Percentiles rank a stretch among this genome's conserved stretches.
These are phyloP conservation scores for Byssoonygena ceratinophila DNA, from an alignment of 2,329 filamentous ascomycete species.

Conservation along the genomic window DNA sequence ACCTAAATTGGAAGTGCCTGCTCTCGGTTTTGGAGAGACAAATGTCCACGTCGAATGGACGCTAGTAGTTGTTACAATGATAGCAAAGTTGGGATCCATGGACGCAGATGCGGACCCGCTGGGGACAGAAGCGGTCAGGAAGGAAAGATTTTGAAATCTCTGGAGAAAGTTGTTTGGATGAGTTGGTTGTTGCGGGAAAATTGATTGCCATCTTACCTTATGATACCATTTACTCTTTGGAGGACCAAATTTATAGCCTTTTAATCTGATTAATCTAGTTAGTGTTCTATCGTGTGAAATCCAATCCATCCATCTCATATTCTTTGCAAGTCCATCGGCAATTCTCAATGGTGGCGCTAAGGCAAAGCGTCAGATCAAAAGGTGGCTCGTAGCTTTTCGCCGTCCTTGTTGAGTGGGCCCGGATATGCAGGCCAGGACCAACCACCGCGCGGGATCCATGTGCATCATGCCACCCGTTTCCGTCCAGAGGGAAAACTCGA, in stretches of 20 bases:
- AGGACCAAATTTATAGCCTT: too few species aligned
- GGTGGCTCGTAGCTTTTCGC: constrained; percentile 5
- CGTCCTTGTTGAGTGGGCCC: neutral
- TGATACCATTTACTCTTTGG: neutral
- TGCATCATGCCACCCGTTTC: neutral
- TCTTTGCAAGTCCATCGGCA: neutral
- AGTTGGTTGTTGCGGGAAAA: too few species aligned
- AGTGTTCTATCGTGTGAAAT: too few species aligned
- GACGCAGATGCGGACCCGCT: constrained; percentile 1
- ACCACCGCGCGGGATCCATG: neutral
- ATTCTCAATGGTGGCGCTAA: neutral
- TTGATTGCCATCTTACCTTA: neutral
- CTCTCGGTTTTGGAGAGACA: neutral
- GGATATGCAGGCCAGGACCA: neutral
- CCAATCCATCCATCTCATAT: too few species aligned
- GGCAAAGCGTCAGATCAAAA: neutral
- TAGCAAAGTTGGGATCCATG: neutral
- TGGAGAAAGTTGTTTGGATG: neutral
- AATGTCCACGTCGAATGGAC: constrained; percentile 8
- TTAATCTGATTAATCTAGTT: neutral
- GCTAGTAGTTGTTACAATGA: neutral
- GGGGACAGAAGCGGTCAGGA: constrained; percentile 3
- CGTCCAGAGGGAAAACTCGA: neutral
- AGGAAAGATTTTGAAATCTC: neutral
- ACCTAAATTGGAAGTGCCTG: neutral